These are phyloP conservation scores for Botrytis tulipae DNA, from an alignment of 2,329 filamentous ascomycete species.

Conservation along the genomic window DNA sequence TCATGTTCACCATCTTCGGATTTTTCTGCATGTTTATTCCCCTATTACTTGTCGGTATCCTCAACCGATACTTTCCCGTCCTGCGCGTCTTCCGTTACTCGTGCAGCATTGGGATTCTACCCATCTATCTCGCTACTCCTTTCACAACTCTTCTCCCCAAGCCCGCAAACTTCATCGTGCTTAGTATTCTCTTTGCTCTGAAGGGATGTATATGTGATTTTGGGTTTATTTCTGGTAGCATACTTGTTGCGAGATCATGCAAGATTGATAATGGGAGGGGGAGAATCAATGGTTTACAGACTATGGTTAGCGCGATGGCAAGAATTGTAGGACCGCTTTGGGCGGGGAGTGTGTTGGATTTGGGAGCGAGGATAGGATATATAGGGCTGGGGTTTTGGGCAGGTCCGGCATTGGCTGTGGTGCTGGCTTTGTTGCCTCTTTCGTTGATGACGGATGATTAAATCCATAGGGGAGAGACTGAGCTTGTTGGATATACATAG, in stretches of 20 bases:
- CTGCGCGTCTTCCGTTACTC: neutral
- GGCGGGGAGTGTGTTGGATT: neutral
- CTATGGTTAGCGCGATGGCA: neutral
- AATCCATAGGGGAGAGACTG: neutral
- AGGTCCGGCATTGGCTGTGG: neutral
- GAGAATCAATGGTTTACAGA: conserved; percentile 8
- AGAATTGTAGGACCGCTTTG: conserved; percentile 7
- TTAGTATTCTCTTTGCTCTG: neutral
- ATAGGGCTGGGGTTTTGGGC: conserved; percentile 11
- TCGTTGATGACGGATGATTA: conserved; percentile 9
- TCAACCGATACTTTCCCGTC: neutral
- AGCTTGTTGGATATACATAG: too few species aligned
- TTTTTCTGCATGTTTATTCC: conserved; percentile 6
- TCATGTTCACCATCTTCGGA: conserved; percentile 17
- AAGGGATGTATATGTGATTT: conserved; percentile 11
- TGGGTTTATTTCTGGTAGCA: neutral
- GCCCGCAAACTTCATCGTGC: neutral
- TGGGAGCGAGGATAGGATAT: neutral
- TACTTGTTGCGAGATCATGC: conserved; percentile 6
- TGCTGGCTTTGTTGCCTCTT: neutral
- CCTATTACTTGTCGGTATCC: neutral
- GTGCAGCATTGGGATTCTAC: neutral
- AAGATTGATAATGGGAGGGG: neutral
- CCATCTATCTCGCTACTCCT: conserved; percentile 8
- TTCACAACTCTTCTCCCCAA: conserved; percentile 10